Conservation (phyloP, 2,329 filamentous ascomycete species). For the Penicillium sp. region DNA sequence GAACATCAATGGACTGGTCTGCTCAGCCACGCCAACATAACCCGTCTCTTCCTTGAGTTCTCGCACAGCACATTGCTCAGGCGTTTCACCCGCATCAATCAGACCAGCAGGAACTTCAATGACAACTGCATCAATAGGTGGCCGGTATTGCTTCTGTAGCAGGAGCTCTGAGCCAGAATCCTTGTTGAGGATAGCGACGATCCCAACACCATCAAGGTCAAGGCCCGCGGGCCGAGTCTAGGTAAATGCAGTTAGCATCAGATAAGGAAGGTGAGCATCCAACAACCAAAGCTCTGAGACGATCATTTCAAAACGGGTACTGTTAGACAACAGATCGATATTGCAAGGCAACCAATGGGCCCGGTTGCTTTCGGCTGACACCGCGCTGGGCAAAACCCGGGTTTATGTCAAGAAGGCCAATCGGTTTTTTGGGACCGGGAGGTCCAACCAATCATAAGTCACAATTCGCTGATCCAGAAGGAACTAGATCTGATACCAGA, state of each 20-base stretch:
- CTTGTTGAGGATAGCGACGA: conserved; percentile 58
- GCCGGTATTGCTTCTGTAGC: conserved; percentile 60
- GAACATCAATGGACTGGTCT: conserved; percentile 46
- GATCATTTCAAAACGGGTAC: neutral
- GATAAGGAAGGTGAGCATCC: neutral
- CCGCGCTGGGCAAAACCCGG: neutral
- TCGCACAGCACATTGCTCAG: conserved; percentile 56
- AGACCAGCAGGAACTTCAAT: conserved; percentile 63
- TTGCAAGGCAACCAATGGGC: neutral
- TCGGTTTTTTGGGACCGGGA: neutral
- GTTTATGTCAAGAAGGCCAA: neutral
- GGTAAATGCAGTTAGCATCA: conserved; percentile 10
- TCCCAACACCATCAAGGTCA: conserved; percentile 57
- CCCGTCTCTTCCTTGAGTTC: conserved; percentile 64
- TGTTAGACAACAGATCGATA: neutral
- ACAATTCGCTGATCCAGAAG: neutral
- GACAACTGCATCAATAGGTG: conserved; percentile 57
- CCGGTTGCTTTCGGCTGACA: neutral
- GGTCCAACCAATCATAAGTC: neutral
- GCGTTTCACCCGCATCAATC: conserved; percentile 57
- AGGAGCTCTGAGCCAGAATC: conserved; percentile 51
- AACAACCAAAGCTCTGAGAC: neutral
- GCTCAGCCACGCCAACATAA: conserved; percentile 53
- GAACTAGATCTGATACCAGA: neutral
- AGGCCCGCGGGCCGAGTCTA: conserved; percentile 53